Percentiles rank a stretch among this genome's conserved stretches.
Conservation (phyloP, 1,284 basidiomycete genomes). For the Leccinum insolens region DNA sequence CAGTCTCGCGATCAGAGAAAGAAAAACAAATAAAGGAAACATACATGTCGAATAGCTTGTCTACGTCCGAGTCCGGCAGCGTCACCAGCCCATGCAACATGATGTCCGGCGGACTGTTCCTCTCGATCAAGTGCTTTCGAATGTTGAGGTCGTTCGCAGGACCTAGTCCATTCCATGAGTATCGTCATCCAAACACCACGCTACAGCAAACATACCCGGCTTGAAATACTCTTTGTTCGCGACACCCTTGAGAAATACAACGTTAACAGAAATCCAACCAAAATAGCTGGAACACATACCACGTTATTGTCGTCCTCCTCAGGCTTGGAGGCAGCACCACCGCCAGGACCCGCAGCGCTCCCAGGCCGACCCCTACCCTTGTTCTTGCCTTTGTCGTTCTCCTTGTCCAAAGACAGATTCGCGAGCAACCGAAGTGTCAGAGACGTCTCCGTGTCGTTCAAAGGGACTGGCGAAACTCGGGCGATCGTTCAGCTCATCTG, state of each 20-base stretch:
- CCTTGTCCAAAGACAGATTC: constrained; percentile 63
- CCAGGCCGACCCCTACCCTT: constrained; percentile 31
- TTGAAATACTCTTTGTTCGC: constrained; percentile 83
- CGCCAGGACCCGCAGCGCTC: constrained; percentile 12
- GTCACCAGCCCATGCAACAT: no score
- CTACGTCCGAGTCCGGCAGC: constrained; percentile 78
- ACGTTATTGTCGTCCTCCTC: constrained; percentile 65
- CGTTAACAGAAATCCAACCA: constrained; percentile 29
- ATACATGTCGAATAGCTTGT: constrained; percentile 82
- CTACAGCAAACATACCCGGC: constrained; percentile 52
- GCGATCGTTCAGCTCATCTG: background rate
- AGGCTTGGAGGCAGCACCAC: constrained; percentile 19
- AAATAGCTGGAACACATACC: constrained; percentile 40
- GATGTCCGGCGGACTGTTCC: no score
- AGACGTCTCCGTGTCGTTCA: constrained; percentile 8
- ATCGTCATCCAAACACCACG: background rate
- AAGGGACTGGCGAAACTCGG: background rate
- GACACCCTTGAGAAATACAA: constrained; percentile 44
- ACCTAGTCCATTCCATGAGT: constrained; percentile 38
- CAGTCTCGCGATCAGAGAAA: constrained; percentile 2
- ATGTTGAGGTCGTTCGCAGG: constrained; percentile 69
- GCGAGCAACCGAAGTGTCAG: constrained; percentile 55
- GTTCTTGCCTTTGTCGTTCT: constrained; percentile 40
- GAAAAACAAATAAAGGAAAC: constrained; percentile 32
- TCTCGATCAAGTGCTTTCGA: constrained; percentile 64